These are phyloP conservation scores for Psidium friedrichsthalianum DNA, from an alignment of 345 rosid species.

Conservation along the genomic window DNA sequence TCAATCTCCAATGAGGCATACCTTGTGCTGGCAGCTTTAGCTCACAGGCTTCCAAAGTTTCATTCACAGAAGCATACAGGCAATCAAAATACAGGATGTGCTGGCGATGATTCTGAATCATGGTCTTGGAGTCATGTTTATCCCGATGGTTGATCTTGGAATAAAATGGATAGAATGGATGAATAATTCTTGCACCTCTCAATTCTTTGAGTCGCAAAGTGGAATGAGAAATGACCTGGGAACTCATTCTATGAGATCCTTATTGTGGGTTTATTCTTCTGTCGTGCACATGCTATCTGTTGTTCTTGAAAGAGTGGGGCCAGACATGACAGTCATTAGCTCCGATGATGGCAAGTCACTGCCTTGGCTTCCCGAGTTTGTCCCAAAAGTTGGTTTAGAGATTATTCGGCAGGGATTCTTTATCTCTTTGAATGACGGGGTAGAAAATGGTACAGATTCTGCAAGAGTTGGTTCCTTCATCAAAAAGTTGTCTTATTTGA, in stretches of 20 bases:
- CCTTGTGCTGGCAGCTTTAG: constrained; percentile 67
- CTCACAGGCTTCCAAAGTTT: constrained; percentile 59
- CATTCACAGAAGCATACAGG: constrained; percentile 19
- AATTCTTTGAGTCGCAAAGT: constrained; percentile 21
- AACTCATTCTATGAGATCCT: constrained; percentile 18
- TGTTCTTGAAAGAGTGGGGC: constrained; percentile 56
- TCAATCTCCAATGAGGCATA: constrained; percentile 64
- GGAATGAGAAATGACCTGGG: constrained; percentile 13
- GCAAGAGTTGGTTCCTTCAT: constrained; percentile 33
- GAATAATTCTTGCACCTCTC: constrained; percentile 18
- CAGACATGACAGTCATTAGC: constrained; percentile 13
- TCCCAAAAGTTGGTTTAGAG: constrained; percentile 74
- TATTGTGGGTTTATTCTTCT: constrained; percentile 65
- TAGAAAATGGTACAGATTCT: constrained; percentile 17
- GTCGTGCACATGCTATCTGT: constrained; percentile 52
- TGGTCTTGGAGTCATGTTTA: constrained; percentile 84
- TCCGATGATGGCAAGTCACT: constrained; percentile 19
- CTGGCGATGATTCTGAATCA: constrained; percentile 16
- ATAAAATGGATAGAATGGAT: constrained; percentile 52
- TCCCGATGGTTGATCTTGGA: constrained; percentile 67
- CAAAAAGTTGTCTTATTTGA: constrained; percentile 40
- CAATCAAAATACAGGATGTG: constrained; percentile 6
- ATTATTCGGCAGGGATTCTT: constrained; percentile 49
- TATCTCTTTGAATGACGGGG: constrained; percentile 11
- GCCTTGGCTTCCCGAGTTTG: constrained; percentile 83